These are phyloP conservation scores for Gynostemma pentaphyllum DNA, from an alignment of 306 rosid genomes.

Conservation along the genomic window DNA sequence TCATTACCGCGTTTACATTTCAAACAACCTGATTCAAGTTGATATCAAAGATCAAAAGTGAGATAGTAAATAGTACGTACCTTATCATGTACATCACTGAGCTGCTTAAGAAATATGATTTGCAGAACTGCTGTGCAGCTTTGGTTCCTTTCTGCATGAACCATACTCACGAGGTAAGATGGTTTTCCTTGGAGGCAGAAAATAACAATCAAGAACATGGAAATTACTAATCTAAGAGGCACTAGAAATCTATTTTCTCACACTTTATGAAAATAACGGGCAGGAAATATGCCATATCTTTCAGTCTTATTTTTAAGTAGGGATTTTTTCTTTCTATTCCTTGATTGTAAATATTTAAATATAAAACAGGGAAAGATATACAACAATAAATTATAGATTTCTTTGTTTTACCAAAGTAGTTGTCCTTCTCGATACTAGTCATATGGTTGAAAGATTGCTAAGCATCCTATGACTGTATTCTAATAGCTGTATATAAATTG, in stretches of 20 bases:
- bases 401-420: too few species aligned
- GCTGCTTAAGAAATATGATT: slow-evolving; percentile 61
- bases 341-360: too few species aligned
- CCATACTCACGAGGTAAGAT: slow-evolving; percentile 2
- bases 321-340: background rate
- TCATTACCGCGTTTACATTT: background rate
- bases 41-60: background rate
- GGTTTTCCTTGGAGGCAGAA: background rate
- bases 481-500: too few species aligned
- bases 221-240: background rate
- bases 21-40: slow-evolving; percentile 1
- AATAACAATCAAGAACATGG: background rate
- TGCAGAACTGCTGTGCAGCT: slow-evolving; percentile 78
- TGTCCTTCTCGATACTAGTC: too few species aligned
- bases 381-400: background rate
- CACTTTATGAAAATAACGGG: background rate
- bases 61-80: slow-evolving; percentile 32
- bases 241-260: background rate
- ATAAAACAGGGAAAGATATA: background rate
- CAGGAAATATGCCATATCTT: background rate
- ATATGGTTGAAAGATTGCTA: too few species aligned
- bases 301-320: background rate
- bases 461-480: too few species aligned
- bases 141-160: slow-evolving; percentile 65
- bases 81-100: slow-evolving; percentile 93